Conservation (phyloP, 2,329 filamentous ascomycete species). For the Claviceps maximensis region DNA sequence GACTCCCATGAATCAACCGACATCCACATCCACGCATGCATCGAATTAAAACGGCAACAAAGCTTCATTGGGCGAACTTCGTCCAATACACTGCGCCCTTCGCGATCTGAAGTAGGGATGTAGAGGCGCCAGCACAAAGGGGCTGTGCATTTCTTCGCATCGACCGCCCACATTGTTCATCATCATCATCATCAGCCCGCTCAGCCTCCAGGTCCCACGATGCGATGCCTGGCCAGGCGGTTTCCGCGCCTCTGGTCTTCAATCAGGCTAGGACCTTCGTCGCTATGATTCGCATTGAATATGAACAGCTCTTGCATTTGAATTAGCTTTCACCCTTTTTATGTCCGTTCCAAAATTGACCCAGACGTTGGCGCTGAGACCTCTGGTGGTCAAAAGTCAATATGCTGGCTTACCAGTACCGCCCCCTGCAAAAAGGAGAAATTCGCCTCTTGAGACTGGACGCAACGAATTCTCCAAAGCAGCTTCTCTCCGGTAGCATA, state of each 20-base stretch:
- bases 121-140: too few relatives aligned
- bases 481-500: conserved; percentile 3
- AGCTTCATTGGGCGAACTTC: too few relatives aligned
- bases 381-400: too few relatives aligned
- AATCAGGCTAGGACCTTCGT: not conserved
- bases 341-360: not conserved
- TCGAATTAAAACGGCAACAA: not conserved
- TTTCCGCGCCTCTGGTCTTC: not conserved
- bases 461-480: not conserved
- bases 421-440: conserved; percentile 1
- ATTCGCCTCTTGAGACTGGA: conserved; percentile 7
- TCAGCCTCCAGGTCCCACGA: not conserved
- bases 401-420: conserved; percentile 4
- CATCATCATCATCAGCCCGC: not conserved
- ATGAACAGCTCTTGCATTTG: not conserved
- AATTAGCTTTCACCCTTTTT: not conserved
- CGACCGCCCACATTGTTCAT: not conserved
- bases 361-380: not conserved
- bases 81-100: too few relatives aligned
- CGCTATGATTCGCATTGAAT: not conserved
- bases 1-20: too few relatives aligned
- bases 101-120: too few relatives aligned
- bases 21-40: not conserved
- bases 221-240: not conserved
- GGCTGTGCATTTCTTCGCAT: not conserved